A percentile compares a stretch with the other conserved stretches of the same genome.
Evolutionary conservation across 345 rosid species (phyloP).

Genomic region (Citrus sp.): DNA sequence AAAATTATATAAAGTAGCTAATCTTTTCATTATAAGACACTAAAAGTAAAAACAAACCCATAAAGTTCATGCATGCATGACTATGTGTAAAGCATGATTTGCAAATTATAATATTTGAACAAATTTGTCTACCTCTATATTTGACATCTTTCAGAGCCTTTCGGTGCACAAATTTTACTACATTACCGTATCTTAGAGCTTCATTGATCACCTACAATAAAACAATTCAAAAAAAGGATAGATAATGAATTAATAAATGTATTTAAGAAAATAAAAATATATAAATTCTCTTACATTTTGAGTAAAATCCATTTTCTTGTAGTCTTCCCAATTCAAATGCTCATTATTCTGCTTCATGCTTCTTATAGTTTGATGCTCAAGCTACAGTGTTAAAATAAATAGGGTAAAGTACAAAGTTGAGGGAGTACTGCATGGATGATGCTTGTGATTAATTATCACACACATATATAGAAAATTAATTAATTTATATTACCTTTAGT

Average conservation of each 20-base stretch:
- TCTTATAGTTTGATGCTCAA: conserved; percentile 40
- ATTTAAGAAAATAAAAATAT: neutral
- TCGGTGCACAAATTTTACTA: conserved; percentile 62
- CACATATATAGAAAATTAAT: neutral
- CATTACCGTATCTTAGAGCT: conserved; percentile 49
- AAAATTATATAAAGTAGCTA: neutral
- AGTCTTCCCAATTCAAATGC: conserved; percentile 51
- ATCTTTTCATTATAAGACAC: neutral
- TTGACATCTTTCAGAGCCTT: conserved; percentile 57
- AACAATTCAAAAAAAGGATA: neutral
- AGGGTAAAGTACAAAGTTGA: neutral
- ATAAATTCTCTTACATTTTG: conserved; percentile 33
- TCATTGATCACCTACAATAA: conserved; percentile 49
- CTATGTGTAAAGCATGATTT: neutral
- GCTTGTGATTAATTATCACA: too few species aligned
- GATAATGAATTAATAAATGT: neutral
- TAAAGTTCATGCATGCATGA: conserved; percentile 27
- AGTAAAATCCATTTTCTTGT: conserved; percentile 45
- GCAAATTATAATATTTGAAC: neutral
- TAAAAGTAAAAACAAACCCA: neutral
- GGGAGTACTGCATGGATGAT: too few species aligned
- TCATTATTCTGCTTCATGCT: conserved; percentile 37
- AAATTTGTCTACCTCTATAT: conserved; percentile 34
- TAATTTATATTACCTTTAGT: conserved; percentile 34
- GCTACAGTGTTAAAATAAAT: conserved; percentile 8